Evolutionary conservation across 306 rosid genomes (phyloP).

Genomic region (Dalbergia oliveri): DNA sequence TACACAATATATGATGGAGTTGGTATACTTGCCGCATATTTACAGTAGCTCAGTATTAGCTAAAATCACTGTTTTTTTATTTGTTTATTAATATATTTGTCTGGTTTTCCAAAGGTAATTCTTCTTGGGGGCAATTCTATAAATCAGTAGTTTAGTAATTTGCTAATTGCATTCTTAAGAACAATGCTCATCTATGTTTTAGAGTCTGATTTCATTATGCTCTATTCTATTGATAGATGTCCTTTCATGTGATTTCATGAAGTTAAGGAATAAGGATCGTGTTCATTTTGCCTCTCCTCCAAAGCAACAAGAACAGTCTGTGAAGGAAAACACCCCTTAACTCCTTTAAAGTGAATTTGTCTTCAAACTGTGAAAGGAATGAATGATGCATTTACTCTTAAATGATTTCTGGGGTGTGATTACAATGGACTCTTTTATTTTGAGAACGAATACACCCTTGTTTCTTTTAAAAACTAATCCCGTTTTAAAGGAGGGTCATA

Average conservation of each 20-base stretch:
- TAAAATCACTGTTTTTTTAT: not conserved
- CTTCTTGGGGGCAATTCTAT: not conserved
- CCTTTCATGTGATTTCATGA: constrained; percentile 14
- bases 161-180: not conserved
- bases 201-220: not conserved
- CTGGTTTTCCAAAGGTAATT: not conserved
- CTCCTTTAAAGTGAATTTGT: not conserved
- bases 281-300: not conserved
- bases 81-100: not conserved
- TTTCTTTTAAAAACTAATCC: not conserved
- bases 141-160: not conserved
- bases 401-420: not conserved
- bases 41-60: not conserved
- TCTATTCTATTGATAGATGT: not conserved
- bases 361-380: not conserved
- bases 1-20: not conserved
- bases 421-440: no score
- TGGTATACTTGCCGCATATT: not conserved
- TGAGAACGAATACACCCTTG: no score
- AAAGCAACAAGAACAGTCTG: not conserved
- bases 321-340: not conserved
- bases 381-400: not conserved
- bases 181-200: constrained; percentile 5
- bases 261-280: not conserved
- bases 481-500: not conserved